A percentile compares a stretch with the other conserved stretches of the same genome.
Conservation (phyloP, 1,284 basidiomycete genomes). For the Crucibulum parvulum region DNA sequence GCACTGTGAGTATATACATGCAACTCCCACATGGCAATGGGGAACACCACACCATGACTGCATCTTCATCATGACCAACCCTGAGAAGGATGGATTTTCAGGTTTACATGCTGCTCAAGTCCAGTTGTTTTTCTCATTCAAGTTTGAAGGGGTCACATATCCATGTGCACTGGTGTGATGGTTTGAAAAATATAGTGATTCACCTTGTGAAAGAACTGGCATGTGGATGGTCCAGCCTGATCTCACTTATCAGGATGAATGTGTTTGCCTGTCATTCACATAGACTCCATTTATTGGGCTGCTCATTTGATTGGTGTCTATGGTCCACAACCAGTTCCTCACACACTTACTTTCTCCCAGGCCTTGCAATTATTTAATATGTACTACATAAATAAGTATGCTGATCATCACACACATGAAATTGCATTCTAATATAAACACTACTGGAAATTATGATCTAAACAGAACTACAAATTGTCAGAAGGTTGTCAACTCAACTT, state of each 20-base stretch:
- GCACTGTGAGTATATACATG: background rate
- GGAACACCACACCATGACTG: background rate
- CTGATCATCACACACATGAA: too few relatives aligned
- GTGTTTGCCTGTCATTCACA: conserved; percentile 2
- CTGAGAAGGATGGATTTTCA: background rate
- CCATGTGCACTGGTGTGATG: conserved; percentile 8
- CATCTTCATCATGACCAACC: background rate
- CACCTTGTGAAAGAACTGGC: conserved; percentile 6
- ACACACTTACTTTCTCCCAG: too few relatives aligned
- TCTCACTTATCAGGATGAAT: background rate
- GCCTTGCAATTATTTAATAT: too few relatives aligned
- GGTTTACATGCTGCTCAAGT: background rate
- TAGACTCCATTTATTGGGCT: conserved; percentile 4
- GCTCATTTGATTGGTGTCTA: conserved; percentile 8
- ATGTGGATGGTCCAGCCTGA: conserved; percentile 9
- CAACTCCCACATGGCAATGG: background rate
- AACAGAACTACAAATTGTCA: too few relatives aligned
- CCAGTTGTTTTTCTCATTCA: conserved; percentile 2
- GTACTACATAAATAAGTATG: too few relatives aligned
- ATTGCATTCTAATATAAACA: too few relatives aligned
- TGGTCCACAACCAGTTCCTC: background rate
- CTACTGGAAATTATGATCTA: too few relatives aligned
- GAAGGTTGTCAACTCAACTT: too few relatives aligned
- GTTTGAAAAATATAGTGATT: conserved; percentile 1
- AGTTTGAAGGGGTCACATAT: background rate